Evolutionary conservation across 768 basidiomycete genomes (phyloP), one percentile per base, ranked within the genome.

Genomic region (Suillus spraguei): DNA sequence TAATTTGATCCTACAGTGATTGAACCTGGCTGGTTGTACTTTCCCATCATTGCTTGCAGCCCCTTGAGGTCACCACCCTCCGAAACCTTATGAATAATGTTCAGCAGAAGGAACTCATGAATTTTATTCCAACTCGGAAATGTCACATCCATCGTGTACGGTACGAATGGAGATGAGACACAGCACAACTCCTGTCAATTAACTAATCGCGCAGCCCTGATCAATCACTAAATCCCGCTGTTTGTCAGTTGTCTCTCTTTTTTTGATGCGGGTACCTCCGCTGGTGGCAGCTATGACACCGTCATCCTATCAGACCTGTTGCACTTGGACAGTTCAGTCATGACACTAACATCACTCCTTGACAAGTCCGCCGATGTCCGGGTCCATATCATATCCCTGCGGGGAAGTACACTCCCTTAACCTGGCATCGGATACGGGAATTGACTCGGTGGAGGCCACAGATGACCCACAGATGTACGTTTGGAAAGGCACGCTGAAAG

Each of bases 231-330:
- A 14, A 55, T 62, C 39, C 50, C 13, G 17, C 44, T 44, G n/a
- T 46, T 44, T 50, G 63, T 59, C 56, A 74, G 74, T 44, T 9
- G 24, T 44, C 41, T 70, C 33, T 55, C 65, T n/a, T n/a, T n/a
- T 60, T 60, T 62, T 11, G 32, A 33, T 54, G 39, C 42, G 65
- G 64, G 66, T 35, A 8, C 60, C 61, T 17, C 49, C 50, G 78
- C 77, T 0, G 91, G 81, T 71, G 87, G 90, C 67, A 78, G 78
- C 0, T 91, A 81, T 71, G 88, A 90, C 66, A 67, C 83, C 20
- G 77, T 91, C 58, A 82, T 92, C 62, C 80, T 90, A 54, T 91
- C 88, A 3, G 90, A 92, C 75, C 79, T 93, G 13, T 80, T 92
- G 32, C 88, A 91, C 73, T 90, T 91, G 70, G 78, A 85, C 69